phyloP scores from a whole-genome alignment of 805 yeast species.

The Lipomyces mesembrius region DNA sequence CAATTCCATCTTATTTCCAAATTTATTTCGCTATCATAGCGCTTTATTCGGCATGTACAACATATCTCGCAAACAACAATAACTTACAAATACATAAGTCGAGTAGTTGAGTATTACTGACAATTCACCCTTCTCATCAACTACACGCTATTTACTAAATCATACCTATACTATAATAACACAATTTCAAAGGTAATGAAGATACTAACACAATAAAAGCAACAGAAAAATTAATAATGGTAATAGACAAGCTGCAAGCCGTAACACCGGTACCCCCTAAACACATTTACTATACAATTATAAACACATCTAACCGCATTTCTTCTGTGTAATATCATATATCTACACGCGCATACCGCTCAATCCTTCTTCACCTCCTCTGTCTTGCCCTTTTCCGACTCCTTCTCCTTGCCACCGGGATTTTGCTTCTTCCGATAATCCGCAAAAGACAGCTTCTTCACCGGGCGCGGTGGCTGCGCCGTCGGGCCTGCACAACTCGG shows the following conservation, averaged over 20 bases:
- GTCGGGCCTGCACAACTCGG: conserved; percentile 8
- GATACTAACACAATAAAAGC: not conserved
- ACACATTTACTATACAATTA: conserved; percentile 1
- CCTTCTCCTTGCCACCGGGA: conserved; percentile 21
- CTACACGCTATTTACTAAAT: not conserved
- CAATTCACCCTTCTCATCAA: not conserved
- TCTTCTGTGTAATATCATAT: not conserved
- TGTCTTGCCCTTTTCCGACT: not conserved
- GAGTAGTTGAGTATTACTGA: not conserved
- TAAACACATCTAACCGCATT: conserved; percentile 1
- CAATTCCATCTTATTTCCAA: too few species aligned
- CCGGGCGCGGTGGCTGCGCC: conserved; percentile 35
- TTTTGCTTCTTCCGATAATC: conserved; percentile 39
- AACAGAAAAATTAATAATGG: not conserved
- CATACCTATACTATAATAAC: not conserved
- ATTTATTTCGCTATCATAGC: too few species aligned
- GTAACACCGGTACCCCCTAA: conserved; percentile 1
- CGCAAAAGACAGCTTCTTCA: conserved; percentile 40
- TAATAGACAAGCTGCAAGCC: not conserved
- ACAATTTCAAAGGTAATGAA: not conserved
- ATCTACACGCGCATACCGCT: not conserved
- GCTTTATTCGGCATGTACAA: too few species aligned
- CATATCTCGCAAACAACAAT: not conserved
- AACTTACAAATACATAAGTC: not conserved
- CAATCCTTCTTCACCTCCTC: not conserved